These are phyloP conservation scores for Schizonepeta tenuifolia DNA, from an alignment of 257 asterid genomes.

Conservation along the genomic window DNA sequence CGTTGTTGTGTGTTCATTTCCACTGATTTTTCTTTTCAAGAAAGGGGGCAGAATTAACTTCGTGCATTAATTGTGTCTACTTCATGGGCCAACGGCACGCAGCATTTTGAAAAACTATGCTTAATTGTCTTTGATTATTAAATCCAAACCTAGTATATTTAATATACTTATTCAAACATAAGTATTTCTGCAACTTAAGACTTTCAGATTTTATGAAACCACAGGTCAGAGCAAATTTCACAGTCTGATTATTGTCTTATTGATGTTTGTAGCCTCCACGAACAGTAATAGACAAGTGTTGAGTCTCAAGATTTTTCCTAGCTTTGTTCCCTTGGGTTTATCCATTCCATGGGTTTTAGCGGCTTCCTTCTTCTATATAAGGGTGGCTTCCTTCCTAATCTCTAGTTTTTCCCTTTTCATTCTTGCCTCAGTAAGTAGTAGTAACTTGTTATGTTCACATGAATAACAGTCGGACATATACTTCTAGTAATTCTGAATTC, in stretches of 20 bases:
- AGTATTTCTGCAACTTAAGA: slow-evolving; percentile 6
- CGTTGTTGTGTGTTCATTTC: not conserved
- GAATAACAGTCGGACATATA: slow-evolving; percentile 16
- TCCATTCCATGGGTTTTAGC: not conserved
- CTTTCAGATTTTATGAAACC: not conserved
- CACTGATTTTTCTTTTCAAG: not conserved
- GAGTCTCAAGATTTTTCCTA: slow-evolving; percentile 17
- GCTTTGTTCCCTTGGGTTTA: slow-evolving; percentile 14
- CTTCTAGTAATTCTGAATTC: not conserved
- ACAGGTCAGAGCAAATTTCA: not conserved
- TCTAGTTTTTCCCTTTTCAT: slow-evolving; percentile 3
- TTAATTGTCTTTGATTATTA: not conserved
- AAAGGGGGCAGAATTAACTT: not conserved
- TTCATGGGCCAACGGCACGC: not conserved
- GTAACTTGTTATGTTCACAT: not conserved
- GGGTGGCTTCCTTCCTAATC: slow-evolving; percentile 4
- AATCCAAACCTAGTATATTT: not conserved
- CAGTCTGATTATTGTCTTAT: not conserved
- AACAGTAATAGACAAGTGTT: not conserved
- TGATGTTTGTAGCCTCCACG: not conserved
- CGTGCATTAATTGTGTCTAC: not conserved
- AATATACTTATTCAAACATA: not conserved
- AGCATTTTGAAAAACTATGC: not conserved
- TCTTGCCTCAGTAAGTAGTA: not conserved
- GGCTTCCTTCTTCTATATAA: slow-evolving; percentile 12